These are phyloP conservation scores for Posidonia australis DNA, from an alignment of 106 monocot species.

Conservation along the genomic window DNA sequence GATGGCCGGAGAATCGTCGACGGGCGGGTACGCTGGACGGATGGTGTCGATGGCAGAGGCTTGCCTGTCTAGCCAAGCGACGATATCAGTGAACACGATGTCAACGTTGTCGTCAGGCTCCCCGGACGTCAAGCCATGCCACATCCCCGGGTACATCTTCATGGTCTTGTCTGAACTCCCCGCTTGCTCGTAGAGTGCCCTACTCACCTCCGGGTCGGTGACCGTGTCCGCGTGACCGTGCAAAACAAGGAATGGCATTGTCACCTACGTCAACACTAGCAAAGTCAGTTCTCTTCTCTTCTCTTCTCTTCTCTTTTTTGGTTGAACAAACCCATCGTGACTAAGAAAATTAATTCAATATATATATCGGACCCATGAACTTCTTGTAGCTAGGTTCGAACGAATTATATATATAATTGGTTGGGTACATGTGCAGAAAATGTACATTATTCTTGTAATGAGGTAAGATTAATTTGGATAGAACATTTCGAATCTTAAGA, in stretches of 20 bases:
- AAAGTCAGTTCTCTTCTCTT: no score
- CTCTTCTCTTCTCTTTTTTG: no score
- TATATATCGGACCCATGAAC: no score
- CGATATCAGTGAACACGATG: constrained; percentile 63
- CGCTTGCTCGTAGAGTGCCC: constrained; percentile 56
- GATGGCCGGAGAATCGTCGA: not conserved
- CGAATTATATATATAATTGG: no score
- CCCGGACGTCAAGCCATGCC: constrained; percentile 93
- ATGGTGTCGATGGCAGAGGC: not conserved
- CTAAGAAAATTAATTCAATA: no score
- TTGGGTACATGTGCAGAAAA: no score
- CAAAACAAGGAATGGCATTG: constrained; percentile 67
- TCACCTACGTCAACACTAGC: constrained; percentile 33
- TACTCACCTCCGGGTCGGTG: constrained; percentile 92
- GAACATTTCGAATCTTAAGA: not conserved
- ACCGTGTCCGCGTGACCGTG: constrained; percentile 88
- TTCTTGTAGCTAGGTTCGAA: no score
- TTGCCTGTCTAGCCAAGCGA: constrained; percentile 53
- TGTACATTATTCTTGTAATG: no score
- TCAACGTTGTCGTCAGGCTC: constrained; percentile 80
- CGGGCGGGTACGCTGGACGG: not conserved
- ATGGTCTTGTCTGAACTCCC: constrained; percentile 80
- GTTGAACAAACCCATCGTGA: no score
- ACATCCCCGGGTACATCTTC: constrained; percentile 90
- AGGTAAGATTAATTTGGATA: no score